Conservation (phyloP, 2,329 filamentous ascomycete species). For the Claviceps purpurea region DNA sequence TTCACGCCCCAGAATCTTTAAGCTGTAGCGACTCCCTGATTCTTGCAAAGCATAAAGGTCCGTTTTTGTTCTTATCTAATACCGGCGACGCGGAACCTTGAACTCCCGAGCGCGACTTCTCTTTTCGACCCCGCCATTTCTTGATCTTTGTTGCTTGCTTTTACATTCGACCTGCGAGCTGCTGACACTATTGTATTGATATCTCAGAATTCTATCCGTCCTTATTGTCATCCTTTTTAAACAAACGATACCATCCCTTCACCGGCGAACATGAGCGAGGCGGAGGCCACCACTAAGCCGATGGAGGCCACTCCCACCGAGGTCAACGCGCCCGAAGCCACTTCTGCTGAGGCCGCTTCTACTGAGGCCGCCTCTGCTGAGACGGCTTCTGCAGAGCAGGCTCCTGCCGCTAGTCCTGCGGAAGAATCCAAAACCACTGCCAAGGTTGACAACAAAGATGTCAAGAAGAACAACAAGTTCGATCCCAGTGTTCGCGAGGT, state of each 20-base stretch:
- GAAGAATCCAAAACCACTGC: slow-evolving; percentile 26
- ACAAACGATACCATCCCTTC: not conserved
- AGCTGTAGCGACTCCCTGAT: not conserved
- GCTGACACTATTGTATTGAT: not conserved
- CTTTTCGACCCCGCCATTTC: not conserved
- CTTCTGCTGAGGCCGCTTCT: slow-evolving; percentile 14
- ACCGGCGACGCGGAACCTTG: not conserved
- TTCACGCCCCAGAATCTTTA: not conserved
- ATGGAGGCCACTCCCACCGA: slow-evolving; percentile 14
- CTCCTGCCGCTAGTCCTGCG: slow-evolving; percentile 14
- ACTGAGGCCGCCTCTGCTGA: slow-evolving; percentile 11
- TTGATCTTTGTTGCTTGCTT: not conserved
- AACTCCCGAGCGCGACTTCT: not conserved
- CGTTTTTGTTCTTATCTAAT: not conserved
- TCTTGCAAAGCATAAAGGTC: not conserved
- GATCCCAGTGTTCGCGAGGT: slow-evolving; percentile 54
- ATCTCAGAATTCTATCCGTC: not conserved
- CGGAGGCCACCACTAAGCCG: slow-evolving; percentile 14
- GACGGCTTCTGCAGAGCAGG: slow-evolving; percentile 11
- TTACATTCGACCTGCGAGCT: not conserved
- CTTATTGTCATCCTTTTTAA: not conserved
- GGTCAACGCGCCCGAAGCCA: slow-evolving; percentile 10
- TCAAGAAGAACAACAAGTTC: slow-evolving; percentile 51
- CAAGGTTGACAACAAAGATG: slow-evolving; percentile 24
- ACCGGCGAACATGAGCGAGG: slow-evolving; percentile 7